A percentile compares a stretch with the other conserved stretches of the same genome.
phyloP scores from a whole-genome alignment of 2,329 filamentous ascomycete species.

The Elsinoe necatrix region DNA sequence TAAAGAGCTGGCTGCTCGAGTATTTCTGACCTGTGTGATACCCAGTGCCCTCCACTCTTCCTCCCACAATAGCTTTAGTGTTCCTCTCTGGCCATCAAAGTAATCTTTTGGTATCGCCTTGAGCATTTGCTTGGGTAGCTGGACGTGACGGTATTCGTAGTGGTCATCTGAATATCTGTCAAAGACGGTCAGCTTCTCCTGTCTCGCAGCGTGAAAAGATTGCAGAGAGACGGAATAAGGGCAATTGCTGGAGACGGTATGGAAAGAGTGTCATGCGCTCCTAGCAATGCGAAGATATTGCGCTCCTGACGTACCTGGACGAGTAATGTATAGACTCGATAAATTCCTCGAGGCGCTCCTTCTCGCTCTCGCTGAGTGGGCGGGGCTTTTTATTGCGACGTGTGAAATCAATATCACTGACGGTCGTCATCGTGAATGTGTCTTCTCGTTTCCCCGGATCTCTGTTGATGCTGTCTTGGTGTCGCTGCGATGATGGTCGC shows the following conservation, averaged over 20 bases:
- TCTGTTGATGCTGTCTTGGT: not conserved
- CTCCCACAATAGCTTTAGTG: conserved; percentile 93
- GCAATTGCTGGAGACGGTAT: not conserved
- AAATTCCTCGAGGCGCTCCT: conserved; percentile 78
- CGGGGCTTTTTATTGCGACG: conserved; percentile 83
- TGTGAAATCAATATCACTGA: conserved; percentile 63
- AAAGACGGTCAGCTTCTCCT: not conserved
- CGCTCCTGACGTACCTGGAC: conserved; percentile 54
- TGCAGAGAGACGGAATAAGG: not conserved
- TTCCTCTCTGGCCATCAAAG: conserved; percentile 80
- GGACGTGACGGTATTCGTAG: conserved; percentile 95
- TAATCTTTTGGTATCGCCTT: conserved; percentile 94
- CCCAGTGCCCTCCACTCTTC: conserved; percentile 96
- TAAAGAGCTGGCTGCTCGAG: not conserved
- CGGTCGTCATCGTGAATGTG: conserved; percentile 18
- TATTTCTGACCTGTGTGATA: conserved; percentile 73
- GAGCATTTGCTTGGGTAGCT: conserved; percentile 95
- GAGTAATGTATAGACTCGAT: conserved; percentile 95
- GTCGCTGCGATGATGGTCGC: not conserved
- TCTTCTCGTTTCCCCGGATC: not conserved
- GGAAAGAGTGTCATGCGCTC: no score
- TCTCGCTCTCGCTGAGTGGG: conserved; percentile 70
- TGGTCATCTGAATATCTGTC: conserved; percentile 82
- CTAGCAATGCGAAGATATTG: not conserved
- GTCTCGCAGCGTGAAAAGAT: not conserved